Evolutionary conservation across 441 rosid genomes (phyloP).

Genomic region (Mallotus repandus): DNA sequence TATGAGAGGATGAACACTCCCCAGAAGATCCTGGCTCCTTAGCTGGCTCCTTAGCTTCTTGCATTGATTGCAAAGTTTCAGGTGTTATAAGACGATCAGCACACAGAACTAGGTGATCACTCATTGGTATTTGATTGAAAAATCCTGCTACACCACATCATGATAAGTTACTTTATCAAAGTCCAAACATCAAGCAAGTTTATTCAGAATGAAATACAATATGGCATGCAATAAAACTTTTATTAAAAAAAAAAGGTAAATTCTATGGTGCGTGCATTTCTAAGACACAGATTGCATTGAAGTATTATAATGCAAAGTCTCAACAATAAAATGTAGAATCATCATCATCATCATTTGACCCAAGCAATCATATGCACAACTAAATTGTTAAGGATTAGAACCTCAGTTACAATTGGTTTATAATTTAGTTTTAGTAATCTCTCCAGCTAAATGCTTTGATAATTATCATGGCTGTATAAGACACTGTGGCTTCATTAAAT

Average conservation of each 20-base stretch:
- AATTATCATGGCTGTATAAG: no score
- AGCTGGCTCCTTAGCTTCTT: conserved; percentile 20
- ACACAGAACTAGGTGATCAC: no score
- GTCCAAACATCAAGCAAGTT: background rate
- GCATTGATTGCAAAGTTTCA: conserved; percentile 44
- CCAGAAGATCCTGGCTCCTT: conserved; percentile 36
- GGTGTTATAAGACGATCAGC: background rate
- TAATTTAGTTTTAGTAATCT: no score
- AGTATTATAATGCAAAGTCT: background rate
- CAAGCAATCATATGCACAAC: background rate
- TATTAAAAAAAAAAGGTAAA: background rate
- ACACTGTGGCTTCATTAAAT: no score
- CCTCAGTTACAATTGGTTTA: no score
- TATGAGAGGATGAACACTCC: conserved; percentile 36
- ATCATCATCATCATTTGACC: background rate
- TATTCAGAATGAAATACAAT: conserved; percentile 2
- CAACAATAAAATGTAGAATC: background rate
- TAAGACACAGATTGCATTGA: background rate
- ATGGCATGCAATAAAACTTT: background rate
- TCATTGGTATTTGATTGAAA: no score
- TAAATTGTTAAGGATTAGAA: no score
- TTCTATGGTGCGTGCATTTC: background rate
- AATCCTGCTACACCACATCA: no score
- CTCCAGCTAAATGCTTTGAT: no score
- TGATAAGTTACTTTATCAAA: background rate